Evolutionary conservation across 2,329 filamentous ascomycete species (phyloP).

Genomic region (Fusarium domesticum): DNA sequence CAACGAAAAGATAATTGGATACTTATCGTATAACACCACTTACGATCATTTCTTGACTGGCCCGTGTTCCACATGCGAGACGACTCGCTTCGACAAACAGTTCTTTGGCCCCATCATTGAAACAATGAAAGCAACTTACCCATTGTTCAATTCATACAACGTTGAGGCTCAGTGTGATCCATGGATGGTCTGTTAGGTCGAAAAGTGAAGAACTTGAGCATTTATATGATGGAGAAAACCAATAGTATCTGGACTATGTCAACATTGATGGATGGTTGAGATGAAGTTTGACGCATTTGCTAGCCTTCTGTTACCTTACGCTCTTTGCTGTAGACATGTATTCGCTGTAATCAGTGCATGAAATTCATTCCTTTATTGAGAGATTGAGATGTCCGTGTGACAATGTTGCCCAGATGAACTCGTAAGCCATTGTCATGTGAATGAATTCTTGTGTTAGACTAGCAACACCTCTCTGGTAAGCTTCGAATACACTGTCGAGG

Average conservation of each 20-base stretch:
- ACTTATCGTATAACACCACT: constrained; percentile 37
- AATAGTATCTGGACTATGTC: constrained; percentile 10
- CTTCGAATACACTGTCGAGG: too few species aligned
- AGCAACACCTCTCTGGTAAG: too few species aligned
- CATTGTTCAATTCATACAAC: constrained; percentile 38
- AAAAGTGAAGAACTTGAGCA: background rate
- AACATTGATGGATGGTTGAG: constrained; percentile 7
- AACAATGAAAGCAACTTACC: constrained; percentile 39
- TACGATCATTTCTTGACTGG: constrained; percentile 38
- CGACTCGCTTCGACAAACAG: constrained; percentile 34
- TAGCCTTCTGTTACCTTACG: constrained; percentile 16
- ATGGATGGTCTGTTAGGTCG: constrained; percentile 35
- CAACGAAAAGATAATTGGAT: constrained; percentile 34
- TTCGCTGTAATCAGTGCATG: background rate
- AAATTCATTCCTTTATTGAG: background rate
- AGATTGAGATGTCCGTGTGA: too few species aligned
- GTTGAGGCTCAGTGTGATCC: constrained; percentile 38
- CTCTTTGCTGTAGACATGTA: constrained; percentile 22
- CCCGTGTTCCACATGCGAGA: constrained; percentile 37
- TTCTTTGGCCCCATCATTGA: constrained; percentile 39
- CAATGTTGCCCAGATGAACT: too few species aligned
- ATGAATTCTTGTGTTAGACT: too few species aligned
- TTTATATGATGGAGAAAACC: background rate
- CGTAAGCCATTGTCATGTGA: too few species aligned
- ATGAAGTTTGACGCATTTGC: constrained; percentile 14